Conservation (phyloP, 495 filamentous ascomycete genomes). For the Gamarada debralockiae region DNA sequence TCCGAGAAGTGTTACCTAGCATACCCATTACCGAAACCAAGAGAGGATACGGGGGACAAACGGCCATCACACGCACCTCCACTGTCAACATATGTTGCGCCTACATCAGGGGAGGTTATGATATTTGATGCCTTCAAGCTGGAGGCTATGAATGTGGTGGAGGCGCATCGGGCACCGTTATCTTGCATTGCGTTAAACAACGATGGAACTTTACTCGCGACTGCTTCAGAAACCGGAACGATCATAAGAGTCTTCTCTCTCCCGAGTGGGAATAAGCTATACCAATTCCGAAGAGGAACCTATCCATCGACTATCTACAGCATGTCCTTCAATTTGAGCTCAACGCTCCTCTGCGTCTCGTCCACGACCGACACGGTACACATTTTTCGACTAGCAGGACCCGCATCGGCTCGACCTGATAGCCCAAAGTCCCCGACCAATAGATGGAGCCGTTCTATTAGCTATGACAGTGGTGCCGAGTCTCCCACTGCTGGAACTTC, state of each 20-base stretch:
- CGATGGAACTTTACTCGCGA: slow-evolving; percentile 90
- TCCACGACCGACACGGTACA: slow-evolving; percentile 97
- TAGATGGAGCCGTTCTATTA: slow-evolving; percentile 41
- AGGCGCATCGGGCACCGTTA: slow-evolving; percentile 91
- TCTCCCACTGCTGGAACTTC: slow-evolving; percentile 39
- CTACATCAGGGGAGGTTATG: slow-evolving; percentile 88
- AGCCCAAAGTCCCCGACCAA: slow-evolving; percentile 32
- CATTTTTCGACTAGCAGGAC: slow-evolving; percentile 71
- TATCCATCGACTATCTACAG: slow-evolving; percentile 93
- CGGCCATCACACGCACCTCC: slow-evolving; percentile 85
- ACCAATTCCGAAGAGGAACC: slow-evolving; percentile 90
- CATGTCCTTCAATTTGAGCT: slow-evolving; percentile 98
- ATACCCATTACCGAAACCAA: slow-evolving; percentile 85
- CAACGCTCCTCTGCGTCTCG: slow-evolving; percentile 89
- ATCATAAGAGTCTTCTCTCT: slow-evolving; percentile 94
- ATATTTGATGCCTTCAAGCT: slow-evolving; percentile 84
- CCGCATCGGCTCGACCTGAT: slow-evolving; percentile 13
- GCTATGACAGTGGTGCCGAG: slow-evolving; percentile 44
- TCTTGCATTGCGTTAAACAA: slow-evolving; percentile 86
- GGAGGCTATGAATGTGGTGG: slow-evolving; percentile 88
- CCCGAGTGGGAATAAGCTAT: slow-evolving; percentile 84
- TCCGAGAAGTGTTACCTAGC: slow-evolving; percentile 95
- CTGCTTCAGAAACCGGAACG: slow-evolving; percentile 94
- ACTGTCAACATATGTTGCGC: slow-evolving; percentile 64
- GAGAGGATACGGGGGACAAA: slow-evolving; percentile 47